phyloP scores from a whole-genome alignment of 1,139 yeast genomes.

The Suhomyces guaymorum region DNA sequence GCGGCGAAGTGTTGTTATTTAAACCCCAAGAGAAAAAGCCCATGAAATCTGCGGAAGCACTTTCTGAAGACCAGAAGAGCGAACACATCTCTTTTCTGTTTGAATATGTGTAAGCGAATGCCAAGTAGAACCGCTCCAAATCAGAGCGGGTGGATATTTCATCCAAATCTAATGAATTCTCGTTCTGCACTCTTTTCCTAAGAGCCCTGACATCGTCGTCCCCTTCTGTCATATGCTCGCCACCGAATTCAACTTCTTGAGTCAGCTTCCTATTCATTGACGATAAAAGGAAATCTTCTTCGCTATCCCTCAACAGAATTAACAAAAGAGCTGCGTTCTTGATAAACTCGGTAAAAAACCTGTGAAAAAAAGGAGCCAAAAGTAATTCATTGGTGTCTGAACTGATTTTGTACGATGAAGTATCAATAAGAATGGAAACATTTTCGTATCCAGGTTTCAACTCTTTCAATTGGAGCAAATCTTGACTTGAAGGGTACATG shows the following conservation, averaged over 20 bases:
- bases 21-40: conserved; percentile 92
- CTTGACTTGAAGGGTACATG: conserved; percentile 29
- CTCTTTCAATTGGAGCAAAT: conserved; percentile 24
- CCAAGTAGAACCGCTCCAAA: conserved; percentile 80
- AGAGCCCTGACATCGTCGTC: conserved; percentile 12
- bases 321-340: conserved; percentile 76
- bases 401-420: conserved; percentile 23
- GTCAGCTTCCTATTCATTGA: conserved; percentile 36
- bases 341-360: conserved; percentile 61
- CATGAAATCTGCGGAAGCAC: conserved; percentile 39
- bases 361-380: conserved; percentile 48
- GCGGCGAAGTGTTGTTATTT: conserved; percentile 71
- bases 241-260: conserved; percentile 17
- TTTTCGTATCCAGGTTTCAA: conserved; percentile 28
- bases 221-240: conserved; percentile 4
- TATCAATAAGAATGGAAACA: conserved; percentile 24
- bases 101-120: conserved; percentile 70
- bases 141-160: conserved; percentile 74
- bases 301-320: conserved; percentile 78
- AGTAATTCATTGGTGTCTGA: conserved; percentile 30
- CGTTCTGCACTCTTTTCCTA: too few relatives aligned
- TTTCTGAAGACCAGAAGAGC: conserved; percentile 73
- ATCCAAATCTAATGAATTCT: conserved; percentile 41
- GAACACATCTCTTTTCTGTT: conserved; percentile 59
- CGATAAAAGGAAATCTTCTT: conserved; percentile 77